phyloP scores from a whole-genome alignment of 495 filamentous ascomycete species.

The Talaromyces thailandensis region DNA sequence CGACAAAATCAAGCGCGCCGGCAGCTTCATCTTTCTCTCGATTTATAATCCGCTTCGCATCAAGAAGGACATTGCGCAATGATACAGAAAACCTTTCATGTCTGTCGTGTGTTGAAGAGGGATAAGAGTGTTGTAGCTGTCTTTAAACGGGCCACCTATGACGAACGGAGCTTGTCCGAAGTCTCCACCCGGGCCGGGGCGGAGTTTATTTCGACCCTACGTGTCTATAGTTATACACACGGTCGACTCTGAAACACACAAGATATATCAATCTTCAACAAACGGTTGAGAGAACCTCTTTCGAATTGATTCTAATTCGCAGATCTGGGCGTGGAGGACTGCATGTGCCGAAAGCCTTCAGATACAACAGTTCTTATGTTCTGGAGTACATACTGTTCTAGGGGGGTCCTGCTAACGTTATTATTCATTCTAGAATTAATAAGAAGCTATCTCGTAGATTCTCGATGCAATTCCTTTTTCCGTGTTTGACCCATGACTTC shows the following conservation, averaged over 20 bases:
- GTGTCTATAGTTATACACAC: no score
- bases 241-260: no score
- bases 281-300: no score
- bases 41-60: conserved; percentile 1
- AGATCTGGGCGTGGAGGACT: not conserved
- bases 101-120: not conserved
- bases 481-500: not conserved
- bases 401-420: not conserved
- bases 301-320: no score
- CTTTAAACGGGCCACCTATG: conserved; percentile 3
- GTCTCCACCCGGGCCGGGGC: not conserved
- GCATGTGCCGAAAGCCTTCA: no score
- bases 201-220: not conserved
- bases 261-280: no score
- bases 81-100: not conserved
- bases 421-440: not conserved
- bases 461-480: not conserved
- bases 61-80: conserved; percentile 24
- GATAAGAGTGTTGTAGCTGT: not conserved
- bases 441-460: not conserved
- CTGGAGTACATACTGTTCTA: not conserved
- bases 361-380: not conserved
- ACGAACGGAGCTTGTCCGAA: not conserved
- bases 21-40: conserved; percentile 25
- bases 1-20: conserved; percentile 26